Evolutionary conservation across 805 yeast species (phyloP).

Genomic region (Saccharomycopsis guyanensis): DNA sequence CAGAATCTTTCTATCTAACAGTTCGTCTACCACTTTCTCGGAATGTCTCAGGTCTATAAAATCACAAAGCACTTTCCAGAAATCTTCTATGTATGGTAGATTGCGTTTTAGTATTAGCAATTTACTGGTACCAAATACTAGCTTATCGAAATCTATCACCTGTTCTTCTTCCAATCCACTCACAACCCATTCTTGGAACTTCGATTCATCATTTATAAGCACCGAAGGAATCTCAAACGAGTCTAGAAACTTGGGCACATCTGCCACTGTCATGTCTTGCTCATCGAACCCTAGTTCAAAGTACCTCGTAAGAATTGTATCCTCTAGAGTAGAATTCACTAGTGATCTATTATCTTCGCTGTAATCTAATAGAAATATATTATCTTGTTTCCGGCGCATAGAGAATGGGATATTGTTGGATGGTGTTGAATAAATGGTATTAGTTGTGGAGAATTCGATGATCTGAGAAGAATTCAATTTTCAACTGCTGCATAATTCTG

Average conservation of each 20-base stretch:
- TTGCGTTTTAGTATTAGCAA: conserved; percentile 12
- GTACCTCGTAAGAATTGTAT: conserved; percentile 27
- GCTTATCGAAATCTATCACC: conserved; percentile 16
- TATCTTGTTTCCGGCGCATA: neutral
- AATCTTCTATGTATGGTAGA: conserved; percentile 12
- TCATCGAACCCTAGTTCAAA: conserved; percentile 20
- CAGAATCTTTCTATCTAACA: conserved; percentile 1
- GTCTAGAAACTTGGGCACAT: conserved; percentile 10
- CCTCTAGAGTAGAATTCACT: conserved; percentile 26
- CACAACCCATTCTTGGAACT: conserved; percentile 10
- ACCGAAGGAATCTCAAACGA: conserved; percentile 8
- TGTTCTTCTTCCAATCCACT: conserved; percentile 16
- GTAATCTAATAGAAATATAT: neutral
- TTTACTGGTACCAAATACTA: conserved; percentile 11
- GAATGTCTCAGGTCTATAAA: neutral
- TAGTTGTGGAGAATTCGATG: too few species aligned
- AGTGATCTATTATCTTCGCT: neutral
- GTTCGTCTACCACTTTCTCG: conserved; percentile 3
- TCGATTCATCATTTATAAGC: conserved; percentile 2
- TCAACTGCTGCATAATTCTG: too few species aligned
- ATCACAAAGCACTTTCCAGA: conserved; percentile 14
- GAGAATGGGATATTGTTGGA: neutral
- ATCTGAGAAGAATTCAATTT: too few species aligned
- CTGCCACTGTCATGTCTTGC: conserved; percentile 14
- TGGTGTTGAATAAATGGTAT: too few species aligned